A percentile compares a stretch with the other conserved stretches of the same genome.
Evolutionary conservation across 495 filamentous ascomycete genomes (phyloP).

Genomic region (Aspergillus haitiensis): DNA sequence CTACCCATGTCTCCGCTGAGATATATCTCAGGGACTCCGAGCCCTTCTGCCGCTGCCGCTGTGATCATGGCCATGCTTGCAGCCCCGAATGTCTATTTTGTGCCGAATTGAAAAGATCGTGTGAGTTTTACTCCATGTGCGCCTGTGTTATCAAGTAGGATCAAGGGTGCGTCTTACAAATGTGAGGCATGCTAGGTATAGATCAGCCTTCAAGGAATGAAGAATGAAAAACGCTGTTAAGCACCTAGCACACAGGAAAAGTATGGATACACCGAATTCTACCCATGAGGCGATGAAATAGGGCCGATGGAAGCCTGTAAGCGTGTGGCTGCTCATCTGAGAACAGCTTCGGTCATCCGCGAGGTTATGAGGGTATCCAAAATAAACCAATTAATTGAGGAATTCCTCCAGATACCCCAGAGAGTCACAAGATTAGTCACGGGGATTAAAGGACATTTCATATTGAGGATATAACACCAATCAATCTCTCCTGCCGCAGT

Average conservation of each 20-base stretch:
- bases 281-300: conserved; percentile 15
- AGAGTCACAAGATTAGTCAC: no score
- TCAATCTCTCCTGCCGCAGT: no score
- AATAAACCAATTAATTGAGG: background rate
- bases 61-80: conserved; percentile 15
- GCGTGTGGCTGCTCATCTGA: background rate
- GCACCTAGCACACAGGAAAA: conserved; percentile 7
- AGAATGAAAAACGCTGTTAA: background rate
- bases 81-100: conserved; percentile 8
- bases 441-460: background rate
- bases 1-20: background rate
- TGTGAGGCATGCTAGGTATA: background rate
- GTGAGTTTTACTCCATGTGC: background rate
- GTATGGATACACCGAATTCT: conserved; percentile 6
- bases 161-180: background rate
- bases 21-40: background rate
- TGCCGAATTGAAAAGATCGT: background rate
- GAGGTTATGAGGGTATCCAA: no score
- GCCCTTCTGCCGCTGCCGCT: conserved; percentile 8
- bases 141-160: background rate
- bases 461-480: background rate
- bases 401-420: background rate
- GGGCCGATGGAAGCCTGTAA: conserved; percentile 10
- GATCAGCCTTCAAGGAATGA: background rate
- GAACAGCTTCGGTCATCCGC: background rate